phyloP scores from a whole-genome alignment of 768 basidiomycete genomes.

The Tremella mesenterica region DNA sequence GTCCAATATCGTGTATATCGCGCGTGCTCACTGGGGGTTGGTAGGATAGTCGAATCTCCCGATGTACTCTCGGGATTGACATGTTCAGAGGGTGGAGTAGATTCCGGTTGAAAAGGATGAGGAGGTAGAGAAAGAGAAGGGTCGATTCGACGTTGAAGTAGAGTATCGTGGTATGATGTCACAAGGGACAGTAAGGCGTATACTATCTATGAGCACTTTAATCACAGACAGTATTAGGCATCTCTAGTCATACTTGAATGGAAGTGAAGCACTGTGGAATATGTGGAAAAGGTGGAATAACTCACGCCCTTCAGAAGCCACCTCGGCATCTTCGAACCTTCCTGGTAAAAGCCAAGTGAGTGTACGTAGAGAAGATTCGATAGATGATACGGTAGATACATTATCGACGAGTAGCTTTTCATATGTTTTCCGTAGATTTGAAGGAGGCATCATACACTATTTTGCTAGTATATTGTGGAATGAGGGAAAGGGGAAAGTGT shows the following conservation, averaged over 20 bases:
- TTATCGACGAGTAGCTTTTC: constrained; percentile 77
- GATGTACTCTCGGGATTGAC: neutral
- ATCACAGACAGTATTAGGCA: neutral
- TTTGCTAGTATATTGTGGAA: no score
- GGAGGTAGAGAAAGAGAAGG: constrained; percentile 48
- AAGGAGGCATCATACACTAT: no score
- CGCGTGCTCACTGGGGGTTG: constrained; percentile 53
- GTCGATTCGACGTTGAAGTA: constrained; percentile 70
- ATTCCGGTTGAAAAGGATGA: constrained; percentile 43
- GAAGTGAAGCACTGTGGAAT: neutral
- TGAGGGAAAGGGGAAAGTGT: neutral
- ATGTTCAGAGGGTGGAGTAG: neutral
- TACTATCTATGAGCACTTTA: constrained; percentile 49
- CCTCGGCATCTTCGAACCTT: constrained; percentile 91
- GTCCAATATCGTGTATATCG: constrained; percentile 86
- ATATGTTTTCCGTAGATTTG: constrained; percentile 47
- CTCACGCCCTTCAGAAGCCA: constrained; percentile 88
- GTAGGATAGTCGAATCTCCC: constrained; percentile 18
- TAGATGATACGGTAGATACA: constrained; percentile 69
- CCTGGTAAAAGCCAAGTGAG: constrained; percentile 94
- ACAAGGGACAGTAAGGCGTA: constrained; percentile 77
- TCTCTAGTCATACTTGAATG: neutral
- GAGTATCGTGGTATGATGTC: constrained; percentile 89
- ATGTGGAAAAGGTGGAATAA: constrained; percentile 28
- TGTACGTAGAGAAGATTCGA: constrained; percentile 80